phyloP scores from a whole-genome alignment of 441 rosid species.

The Aquilaria agallochum region DNA sequence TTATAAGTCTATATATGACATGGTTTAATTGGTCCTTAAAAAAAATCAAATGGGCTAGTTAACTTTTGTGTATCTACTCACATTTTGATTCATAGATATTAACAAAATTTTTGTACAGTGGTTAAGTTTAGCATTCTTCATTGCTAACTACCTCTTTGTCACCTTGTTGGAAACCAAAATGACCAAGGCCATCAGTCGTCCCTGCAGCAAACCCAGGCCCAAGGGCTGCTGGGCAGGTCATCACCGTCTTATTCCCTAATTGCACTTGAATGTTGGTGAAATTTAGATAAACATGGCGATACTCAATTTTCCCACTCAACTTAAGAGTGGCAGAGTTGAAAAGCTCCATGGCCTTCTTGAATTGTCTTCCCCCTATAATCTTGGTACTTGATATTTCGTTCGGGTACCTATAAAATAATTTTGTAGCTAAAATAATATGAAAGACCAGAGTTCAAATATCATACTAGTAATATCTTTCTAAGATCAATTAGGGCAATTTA shows the following conservation, averaged over 20 bases:
- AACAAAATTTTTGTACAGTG: too few relatives aligned
- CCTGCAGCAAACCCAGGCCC: constrained; percentile 67
- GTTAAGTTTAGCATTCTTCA: too few relatives aligned
- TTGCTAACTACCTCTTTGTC: constrained; percentile 36
- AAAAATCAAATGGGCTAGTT: too few relatives aligned
- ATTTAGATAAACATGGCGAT: constrained; percentile 40
- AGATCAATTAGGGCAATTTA: neutral
- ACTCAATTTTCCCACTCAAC: constrained; percentile 41
- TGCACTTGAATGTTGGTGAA: constrained; percentile 46
- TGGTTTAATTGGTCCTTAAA: too few relatives aligned
- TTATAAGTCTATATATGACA: too few relatives aligned
- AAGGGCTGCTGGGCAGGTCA: constrained; percentile 47
- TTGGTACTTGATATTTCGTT: constrained; percentile 50
- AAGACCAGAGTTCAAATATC: too few relatives aligned
- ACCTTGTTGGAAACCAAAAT: constrained; percentile 56
- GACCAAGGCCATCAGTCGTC: constrained; percentile 61
- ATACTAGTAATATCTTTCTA: neutral
- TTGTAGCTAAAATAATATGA: neutral
- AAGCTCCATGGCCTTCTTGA: constrained; percentile 31
- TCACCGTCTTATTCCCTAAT: constrained; percentile 24
- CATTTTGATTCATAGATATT: too few relatives aligned
- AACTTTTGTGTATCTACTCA: too few relatives aligned
- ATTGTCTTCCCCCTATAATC: constrained; percentile 51
- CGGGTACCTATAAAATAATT: constrained; percentile 33
- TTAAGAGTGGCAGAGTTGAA: constrained; percentile 32